A percentile compares a stretch with the other conserved stretches of the same genome.
Evolutionary conservation across 495 filamentous ascomycete species (phyloP).

Genomic region (Aspergillus olivimuriae): DNA sequence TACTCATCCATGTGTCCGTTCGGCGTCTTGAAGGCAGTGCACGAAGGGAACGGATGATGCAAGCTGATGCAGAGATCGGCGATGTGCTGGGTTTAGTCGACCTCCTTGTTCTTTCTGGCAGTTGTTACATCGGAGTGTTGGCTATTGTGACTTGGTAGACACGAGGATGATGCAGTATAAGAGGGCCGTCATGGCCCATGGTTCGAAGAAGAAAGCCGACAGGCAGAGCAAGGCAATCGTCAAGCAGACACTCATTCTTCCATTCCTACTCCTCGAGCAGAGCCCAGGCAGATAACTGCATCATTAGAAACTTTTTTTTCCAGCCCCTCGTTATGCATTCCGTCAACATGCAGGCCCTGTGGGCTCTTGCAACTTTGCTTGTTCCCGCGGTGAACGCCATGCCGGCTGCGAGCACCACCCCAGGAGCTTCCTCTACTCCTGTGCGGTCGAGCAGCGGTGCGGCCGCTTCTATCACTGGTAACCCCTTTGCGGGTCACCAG

Average conservation of each 20-base stretch:
- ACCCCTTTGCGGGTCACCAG: conserved; percentile 48
- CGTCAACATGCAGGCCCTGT: conserved; percentile 9
- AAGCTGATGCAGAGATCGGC: background rate
- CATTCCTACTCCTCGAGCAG: background rate
- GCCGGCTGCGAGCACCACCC: conserved; percentile 15
- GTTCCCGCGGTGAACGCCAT: conserved; percentile 9
- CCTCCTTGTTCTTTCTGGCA: conserved; percentile 8
- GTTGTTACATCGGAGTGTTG: background rate
- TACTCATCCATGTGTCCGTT: background rate
- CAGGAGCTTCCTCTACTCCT: conserved; percentile 1
- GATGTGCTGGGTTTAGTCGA: conserved; percentile 3
- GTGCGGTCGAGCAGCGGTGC: conserved; percentile 8
- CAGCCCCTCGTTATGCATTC: conserved; percentile 4
- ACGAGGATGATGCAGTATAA: background rate
- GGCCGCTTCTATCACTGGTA: conserved; percentile 37
- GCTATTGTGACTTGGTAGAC: background rate
- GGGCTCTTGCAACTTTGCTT: conserved; percentile 8
- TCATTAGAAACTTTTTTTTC: background rate
- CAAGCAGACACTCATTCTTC: background rate
- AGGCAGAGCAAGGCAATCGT: no score
- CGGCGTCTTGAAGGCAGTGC: no score
- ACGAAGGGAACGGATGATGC: no score
- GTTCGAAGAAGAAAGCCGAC: no score
- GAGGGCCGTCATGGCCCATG: background rate
- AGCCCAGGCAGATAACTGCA: background rate